These are phyloP conservation scores for Sporothrix phasma DNA, from an alignment of 2,329 filamentous ascomycete genomes.

Conservation along the genomic window DNA sequence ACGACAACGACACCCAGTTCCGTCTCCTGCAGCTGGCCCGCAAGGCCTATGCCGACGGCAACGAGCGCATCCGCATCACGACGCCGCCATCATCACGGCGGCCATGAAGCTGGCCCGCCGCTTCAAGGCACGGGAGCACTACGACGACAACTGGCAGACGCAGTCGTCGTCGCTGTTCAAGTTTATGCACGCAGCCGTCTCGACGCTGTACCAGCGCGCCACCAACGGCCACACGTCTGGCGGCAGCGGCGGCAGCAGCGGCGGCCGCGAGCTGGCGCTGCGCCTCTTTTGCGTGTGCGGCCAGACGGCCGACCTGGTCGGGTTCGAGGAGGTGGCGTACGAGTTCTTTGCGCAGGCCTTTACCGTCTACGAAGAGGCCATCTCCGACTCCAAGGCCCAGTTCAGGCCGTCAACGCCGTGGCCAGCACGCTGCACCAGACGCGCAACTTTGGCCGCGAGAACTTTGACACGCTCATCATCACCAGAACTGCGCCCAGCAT, in stretches of 20 bases:
- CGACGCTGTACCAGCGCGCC: conserved; percentile 78
- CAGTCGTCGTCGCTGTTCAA: conserved; percentile 76
- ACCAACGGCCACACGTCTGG: conserved; percentile 30
- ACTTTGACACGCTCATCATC: conserved; percentile 96
- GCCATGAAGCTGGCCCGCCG: conserved; percentile 81
- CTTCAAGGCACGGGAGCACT: conserved; percentile 86
- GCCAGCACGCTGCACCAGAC: conserved; percentile 82
- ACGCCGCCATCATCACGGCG: conserved; percentile 81
- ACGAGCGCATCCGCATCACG: conserved; percentile 91
- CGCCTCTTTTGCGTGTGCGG: conserved; percentile 86
- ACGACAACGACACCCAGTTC: conserved; percentile 89
- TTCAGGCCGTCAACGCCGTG: conserved; percentile 97
- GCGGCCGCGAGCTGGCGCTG: conserved; percentile 77
- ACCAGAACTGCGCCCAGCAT: conserved; percentile 93
- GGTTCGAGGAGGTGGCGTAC: conserved; percentile 92
- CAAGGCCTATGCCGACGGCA: conserved; percentile 82
- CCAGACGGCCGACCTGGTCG: conserved; percentile 82
- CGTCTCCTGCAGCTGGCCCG: conserved; percentile 80
- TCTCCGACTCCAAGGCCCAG: conserved; percentile 91
- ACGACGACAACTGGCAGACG: conserved; percentile 52
- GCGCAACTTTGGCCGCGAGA: conserved; percentile 86
- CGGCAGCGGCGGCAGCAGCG: conserved; percentile 34
- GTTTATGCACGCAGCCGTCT: conserved; percentile 84
- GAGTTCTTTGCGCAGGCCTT: conserved; percentile 98
- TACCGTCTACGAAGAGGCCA: conserved; percentile 92